These are phyloP conservation scores for Globisporangium paroecandrum DNA, from an alignment of 352 stramenopile species.

Conservation along the genomic window DNA sequence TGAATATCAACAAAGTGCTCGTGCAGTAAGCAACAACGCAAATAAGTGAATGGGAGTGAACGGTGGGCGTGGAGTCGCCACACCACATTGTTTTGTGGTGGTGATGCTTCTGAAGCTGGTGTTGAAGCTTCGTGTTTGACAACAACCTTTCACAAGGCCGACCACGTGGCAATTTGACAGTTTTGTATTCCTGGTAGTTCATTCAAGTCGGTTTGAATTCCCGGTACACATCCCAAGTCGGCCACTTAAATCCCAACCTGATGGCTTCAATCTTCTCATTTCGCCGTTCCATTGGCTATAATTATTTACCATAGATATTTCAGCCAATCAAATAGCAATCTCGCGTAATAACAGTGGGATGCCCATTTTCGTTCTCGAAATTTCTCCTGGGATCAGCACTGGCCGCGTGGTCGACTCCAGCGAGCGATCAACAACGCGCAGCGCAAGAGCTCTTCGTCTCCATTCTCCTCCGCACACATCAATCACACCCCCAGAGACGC, in stretches of 20 bases:
- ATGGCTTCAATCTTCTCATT: not conserved
- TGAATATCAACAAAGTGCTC: too few species aligned
- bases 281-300: not conserved
- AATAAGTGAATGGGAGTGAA: too few species aligned
- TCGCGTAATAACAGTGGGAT: not conserved
- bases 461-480: not conserved
- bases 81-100: too few species aligned
- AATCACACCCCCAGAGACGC: not conserved
- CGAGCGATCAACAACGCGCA: not conserved
- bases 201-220: not conserved
- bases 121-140: too few species aligned
- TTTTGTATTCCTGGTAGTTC: too few species aligned
- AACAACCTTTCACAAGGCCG: not conserved
- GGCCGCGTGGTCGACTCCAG: slow-evolving; percentile 3
- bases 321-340: not conserved
- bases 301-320: not conserved
- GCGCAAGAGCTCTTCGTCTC: slow-evolving; percentile 1
- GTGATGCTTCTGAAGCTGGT: too few species aligned
- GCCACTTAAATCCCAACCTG: not conserved
- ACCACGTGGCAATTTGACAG: not conserved
- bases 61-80: too few species aligned
- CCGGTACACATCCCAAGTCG: not conserved
- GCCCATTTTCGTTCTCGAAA: slow-evolving; percentile 17
- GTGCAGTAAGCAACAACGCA: too few species aligned
- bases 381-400: slow-evolving; percentile 13